phyloP scores from a whole-genome alignment of 805 yeast genomes.

The Ogataea thermomethanolica region DNA sequence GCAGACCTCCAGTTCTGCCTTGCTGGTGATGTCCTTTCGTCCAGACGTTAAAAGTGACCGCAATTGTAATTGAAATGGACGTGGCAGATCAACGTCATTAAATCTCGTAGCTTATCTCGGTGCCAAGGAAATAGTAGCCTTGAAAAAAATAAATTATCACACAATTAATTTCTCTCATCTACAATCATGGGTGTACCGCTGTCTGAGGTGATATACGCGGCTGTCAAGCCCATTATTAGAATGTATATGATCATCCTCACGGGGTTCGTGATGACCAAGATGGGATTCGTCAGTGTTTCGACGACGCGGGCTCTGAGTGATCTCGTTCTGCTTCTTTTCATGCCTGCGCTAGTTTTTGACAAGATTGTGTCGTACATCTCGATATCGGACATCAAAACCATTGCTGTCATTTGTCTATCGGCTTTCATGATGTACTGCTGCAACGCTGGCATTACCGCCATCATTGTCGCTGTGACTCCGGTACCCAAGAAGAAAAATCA shows the following conservation, averaged over 20 bases:
- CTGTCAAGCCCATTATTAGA: constrained; percentile 75
- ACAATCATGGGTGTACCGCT: constrained; percentile 20
- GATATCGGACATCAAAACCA: constrained; percentile 60
- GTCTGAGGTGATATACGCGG: constrained; percentile 35
- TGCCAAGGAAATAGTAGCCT: not conserved
- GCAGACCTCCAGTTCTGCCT: too few relatives aligned
- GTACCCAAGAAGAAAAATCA: constrained; percentile 44
- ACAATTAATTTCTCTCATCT: not conserved
- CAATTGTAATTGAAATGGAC: too few relatives aligned
- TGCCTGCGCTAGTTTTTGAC: constrained; percentile 66
- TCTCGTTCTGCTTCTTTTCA: constrained; percentile 53
- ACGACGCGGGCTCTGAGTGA: constrained; percentile 64
- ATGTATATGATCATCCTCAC: constrained; percentile 66
- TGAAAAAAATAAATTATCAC: constrained; percentile 1
- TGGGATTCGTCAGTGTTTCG: constrained; percentile 57
- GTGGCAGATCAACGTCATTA: too few relatives aligned
- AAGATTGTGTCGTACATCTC: constrained; percentile 59
- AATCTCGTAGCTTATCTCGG: not conserved
- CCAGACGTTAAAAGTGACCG: too few relatives aligned
- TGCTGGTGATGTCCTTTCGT: too few relatives aligned
- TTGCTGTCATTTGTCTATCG: constrained; percentile 59
- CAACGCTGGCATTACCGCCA: constrained; percentile 46
- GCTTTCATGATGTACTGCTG: constrained; percentile 49
- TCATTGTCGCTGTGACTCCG: constrained; percentile 34
- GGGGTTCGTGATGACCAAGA: constrained; percentile 60